Evolutionary conservation across 2,329 filamentous ascomycete genomes (phyloP), one percentile per base, ranked within the genome.

Genomic region (Cladosporium sp.): DNA sequence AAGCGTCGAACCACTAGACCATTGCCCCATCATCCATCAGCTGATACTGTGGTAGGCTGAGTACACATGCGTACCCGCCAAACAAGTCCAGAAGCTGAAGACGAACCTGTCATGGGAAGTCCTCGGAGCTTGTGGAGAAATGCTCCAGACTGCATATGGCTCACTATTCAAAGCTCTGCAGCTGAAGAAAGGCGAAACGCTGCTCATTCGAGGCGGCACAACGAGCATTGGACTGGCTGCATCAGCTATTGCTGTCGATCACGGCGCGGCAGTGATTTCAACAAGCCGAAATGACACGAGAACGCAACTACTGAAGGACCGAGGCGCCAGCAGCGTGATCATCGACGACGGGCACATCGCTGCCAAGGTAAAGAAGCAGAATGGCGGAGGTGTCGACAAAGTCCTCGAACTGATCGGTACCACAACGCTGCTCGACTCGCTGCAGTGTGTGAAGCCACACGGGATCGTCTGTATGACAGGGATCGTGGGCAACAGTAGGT

Each of bases 91-190:
- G 50, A 61, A 63, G 5, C 58, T 78, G n/a, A 63, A 68, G 28
- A 71, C 69, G 4, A 63, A 66, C 9, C 61, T 79, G 4, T 62
- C 66, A 0, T 79, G 78, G 77, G 69, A 73, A 25, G 65, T 71
- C 2, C 60, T 81, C 1, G 79, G 76, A 4, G 77, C 78, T 1
- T 66, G 78, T 53, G 78, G 77, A 2, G 78, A 80, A 65, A 80
- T 81, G 78, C 58, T 81, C 58, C 77, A 80, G 66, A 80, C 78
- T 2, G 74, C 78, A 1, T 80, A 74, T 64, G 78, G 78, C 0
- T 70, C 71, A 6, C 58, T 81, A 36, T 72, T 74, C n/a, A 68
- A 65, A 45, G 65, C 69, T 3, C 62, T 81, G 47, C 64, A 69
- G 42, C 52, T 80, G 19, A 55, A 70, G 47, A 64, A 68, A 10